Conservation (phyloP, 129 eudicot genomes). For the Silybum marianum region DNA sequence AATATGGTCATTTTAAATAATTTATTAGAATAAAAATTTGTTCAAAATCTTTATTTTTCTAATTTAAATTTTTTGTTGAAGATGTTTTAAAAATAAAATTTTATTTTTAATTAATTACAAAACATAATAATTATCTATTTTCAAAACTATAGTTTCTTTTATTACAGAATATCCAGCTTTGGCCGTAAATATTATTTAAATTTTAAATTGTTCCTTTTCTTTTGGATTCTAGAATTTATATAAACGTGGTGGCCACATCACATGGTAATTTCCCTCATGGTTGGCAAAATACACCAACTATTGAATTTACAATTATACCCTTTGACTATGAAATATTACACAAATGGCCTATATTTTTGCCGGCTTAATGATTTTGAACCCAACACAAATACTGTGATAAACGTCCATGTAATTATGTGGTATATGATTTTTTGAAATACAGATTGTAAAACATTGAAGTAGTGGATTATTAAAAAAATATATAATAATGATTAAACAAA, state of each 20-base stretch:
- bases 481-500: too few relatives aligned
- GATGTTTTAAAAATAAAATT: too few relatives aligned
- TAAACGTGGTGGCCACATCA: conserved; percentile 29
- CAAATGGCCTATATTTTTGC: not conserved
- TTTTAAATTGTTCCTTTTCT: not conserved
- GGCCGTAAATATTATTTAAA: not conserved
- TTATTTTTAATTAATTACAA: too few relatives aligned
- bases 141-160: too few relatives aligned
- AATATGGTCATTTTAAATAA: too few relatives aligned
- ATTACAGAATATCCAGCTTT: too few relatives aligned
- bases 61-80: too few relatives aligned
- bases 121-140: too few relatives aligned
- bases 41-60: too few relatives aligned
- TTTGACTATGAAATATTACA: not conserved
- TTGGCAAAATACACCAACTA: conserved; percentile 19
- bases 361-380: not conserved
- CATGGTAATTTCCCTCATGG: not conserved
- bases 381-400: not conserved
- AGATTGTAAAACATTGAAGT: not conserved
- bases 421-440: not conserved
- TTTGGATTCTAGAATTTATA: conserved; percentile 12
- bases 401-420: not conserved
- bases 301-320: not conserved
- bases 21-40: too few relatives aligned
- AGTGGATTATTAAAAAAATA: too few relatives aligned